phyloP scores from a whole-genome alignment of 352 stramenopile species.

The Phytophthora pseudosyringae region DNA sequence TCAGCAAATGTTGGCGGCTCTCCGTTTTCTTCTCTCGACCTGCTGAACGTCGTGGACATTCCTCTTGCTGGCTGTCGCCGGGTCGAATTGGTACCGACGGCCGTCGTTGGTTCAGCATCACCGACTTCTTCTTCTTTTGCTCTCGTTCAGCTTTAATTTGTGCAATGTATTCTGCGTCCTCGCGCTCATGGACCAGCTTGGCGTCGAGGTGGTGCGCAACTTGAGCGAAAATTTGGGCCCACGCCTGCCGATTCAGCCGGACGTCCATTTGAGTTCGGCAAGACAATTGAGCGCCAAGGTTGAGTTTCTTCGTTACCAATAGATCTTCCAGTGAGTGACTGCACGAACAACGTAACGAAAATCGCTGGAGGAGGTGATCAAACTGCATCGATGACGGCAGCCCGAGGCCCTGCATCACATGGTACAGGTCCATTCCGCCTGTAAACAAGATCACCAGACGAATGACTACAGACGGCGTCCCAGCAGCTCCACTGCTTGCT shows the following conservation, averaged over 20 bases:
- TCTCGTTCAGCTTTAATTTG: conserved; percentile 25
- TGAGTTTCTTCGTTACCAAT: conserved; percentile 63
- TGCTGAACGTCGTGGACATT: background rate
- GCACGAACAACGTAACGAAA: conserved; percentile 51
- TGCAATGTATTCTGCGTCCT: conserved; percentile 48
- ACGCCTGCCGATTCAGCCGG: conserved; percentile 60
- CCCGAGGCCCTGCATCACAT: conserved; percentile 58
- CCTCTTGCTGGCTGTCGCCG: conserved; percentile 1
- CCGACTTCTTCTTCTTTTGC: conserved; percentile 20
- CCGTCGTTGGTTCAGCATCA: conserved; percentile 6
- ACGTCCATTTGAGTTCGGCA: conserved; percentile 62
- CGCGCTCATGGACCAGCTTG: conserved; percentile 32
- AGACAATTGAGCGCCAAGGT: conserved; percentile 53
- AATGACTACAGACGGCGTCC: conserved; percentile 43
- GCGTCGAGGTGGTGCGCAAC: conserved; percentile 47
- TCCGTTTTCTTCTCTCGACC: background rate
- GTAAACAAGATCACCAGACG: conserved; percentile 74
- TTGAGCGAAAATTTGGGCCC: conserved; percentile 60
- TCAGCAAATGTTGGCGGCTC: conserved; percentile 8
- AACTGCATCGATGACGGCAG: conserved; percentile 70
- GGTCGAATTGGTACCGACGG: background rate
- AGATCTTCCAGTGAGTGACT: conserved; percentile 69
- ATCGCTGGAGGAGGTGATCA: conserved; percentile 55
- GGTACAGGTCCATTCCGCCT: conserved; percentile 62
- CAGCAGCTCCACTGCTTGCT: conserved; percentile 13